Conservation (phyloP, 2,329 filamentous ascomycete species). For the Cladosporium sp. region DNA sequence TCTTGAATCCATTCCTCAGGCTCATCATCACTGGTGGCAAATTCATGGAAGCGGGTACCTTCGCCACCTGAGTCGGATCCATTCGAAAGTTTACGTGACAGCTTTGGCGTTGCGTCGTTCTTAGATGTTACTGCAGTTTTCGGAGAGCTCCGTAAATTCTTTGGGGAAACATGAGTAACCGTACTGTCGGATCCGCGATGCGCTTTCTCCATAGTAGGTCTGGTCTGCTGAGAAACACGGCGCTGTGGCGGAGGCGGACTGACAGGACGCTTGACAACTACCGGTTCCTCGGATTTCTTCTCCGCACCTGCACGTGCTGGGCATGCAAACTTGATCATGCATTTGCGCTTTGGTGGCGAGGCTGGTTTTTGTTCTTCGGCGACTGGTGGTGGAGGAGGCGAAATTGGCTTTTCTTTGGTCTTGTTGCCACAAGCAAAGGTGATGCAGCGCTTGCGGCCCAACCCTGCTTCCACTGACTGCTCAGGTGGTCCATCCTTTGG, state of each 20-base stretch:
- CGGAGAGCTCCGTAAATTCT: not conserved
- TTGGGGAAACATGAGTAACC: slow-evolving; percentile 46
- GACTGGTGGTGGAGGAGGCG: slow-evolving; percentile 6
- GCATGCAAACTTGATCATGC: slow-evolving; percentile 71
- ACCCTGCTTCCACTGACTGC: slow-evolving; percentile 56
- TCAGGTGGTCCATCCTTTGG: slow-evolving; percentile 38
- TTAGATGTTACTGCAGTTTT: slow-evolving; percentile 23
- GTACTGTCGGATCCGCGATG: slow-evolving; percentile 50
- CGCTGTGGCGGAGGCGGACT: slow-evolving; percentile 40
- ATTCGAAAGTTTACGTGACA: slow-evolving; percentile 22
- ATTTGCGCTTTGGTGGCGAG: slow-evolving; percentile 50
- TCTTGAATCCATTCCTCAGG: slow-evolving; percentile 91
- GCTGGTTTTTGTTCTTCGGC: slow-evolving; percentile 17
- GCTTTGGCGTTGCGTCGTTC: slow-evolving; percentile 31
- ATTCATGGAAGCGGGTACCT: slow-evolving; percentile 75
- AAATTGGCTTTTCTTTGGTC: slow-evolving; percentile 49
- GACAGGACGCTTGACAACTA: slow-evolving; percentile 28
- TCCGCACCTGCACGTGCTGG: slow-evolving; percentile 48
- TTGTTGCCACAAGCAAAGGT: slow-evolving; percentile 82
- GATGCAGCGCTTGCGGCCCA: slow-evolving; percentile 81
- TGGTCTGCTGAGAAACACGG: slow-evolving; percentile 10
- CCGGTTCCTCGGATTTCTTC: slow-evolving; percentile 26
- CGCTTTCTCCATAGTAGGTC: slow-evolving; percentile 16
- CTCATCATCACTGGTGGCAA: slow-evolving; percentile 74
- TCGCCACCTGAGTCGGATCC: slow-evolving; percentile 46